phyloP scores from a whole-genome alignment of 2,329 filamentous ascomycete species.

The Phialocephala subalpina region DNA sequence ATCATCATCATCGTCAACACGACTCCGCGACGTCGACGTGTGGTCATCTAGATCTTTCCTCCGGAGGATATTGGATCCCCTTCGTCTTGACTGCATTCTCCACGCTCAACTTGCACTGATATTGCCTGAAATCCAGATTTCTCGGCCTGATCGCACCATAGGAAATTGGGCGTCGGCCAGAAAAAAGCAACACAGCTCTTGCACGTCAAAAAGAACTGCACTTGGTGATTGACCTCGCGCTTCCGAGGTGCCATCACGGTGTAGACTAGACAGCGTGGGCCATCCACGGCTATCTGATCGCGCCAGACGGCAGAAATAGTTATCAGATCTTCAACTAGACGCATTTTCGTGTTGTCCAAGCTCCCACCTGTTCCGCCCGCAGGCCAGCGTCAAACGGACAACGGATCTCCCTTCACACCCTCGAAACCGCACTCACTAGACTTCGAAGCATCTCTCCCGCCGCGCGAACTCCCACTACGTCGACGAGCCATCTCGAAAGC shows the following conservation, averaged over 20 bases:
- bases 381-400: constrained; percentile 23
- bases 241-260: constrained; percentile 1
- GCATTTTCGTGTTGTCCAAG: constrained; percentile 5
- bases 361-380: constrained; percentile 14
- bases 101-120: constrained; percentile 16
- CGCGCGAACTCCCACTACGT: constrained; percentile 19
- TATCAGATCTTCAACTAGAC: constrained; percentile 23
- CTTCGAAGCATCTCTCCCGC: neutral
- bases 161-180: constrained; percentile 27
- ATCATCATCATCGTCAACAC: constrained; percentile 21
- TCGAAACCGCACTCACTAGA: constrained; percentile 7
- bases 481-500: constrained; percentile 26
- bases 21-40: constrained; percentile 11
- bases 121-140: constrained; percentile 17
- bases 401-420: neutral
- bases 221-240: constrained; percentile 8
- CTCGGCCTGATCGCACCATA: neutral
- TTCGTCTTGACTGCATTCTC: constrained; percentile 17
- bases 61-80: constrained; percentile 13
- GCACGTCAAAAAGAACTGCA: constrained; percentile 20
- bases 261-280: constrained; percentile 7
- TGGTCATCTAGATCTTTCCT: constrained; percentile 16
- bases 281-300: constrained; percentile 3
- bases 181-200: constrained; percentile 26
- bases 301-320: constrained; percentile 7